A percentile compares a stretch with the other conserved stretches of the same genome.
phyloP scores from a whole-genome alignment of 257 asterid species.

The Misopates orontium region DNA sequence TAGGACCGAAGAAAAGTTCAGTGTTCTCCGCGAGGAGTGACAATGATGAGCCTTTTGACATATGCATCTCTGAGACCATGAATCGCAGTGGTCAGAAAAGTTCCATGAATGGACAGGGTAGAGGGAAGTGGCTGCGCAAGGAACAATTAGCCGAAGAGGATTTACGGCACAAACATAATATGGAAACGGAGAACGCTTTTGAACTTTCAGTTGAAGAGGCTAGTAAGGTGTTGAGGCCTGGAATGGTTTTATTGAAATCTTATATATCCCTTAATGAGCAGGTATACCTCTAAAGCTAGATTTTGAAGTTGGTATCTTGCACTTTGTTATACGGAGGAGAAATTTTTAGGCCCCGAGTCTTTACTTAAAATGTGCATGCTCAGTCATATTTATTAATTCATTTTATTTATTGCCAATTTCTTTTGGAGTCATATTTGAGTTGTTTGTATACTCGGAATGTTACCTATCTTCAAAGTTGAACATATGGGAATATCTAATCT shows the following conservation, averaged over 20 bases:
- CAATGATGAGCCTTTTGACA: conserved; percentile 46
- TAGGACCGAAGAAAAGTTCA: conserved; percentile 3
- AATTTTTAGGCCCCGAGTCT: neutral
- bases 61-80: conserved; percentile 37
- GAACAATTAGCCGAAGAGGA: conserved; percentile 21
- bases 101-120: neutral
- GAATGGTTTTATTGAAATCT: conserved; percentile 60
- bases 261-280: conserved; percentile 47
- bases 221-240: conserved; percentile 54
- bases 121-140: conserved; percentile 3
- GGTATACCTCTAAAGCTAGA: conserved; percentile 32
- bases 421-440: neutral
- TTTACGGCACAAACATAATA: conserved; percentile 15
- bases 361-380: neutral
- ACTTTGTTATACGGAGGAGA: neutral
- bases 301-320: neutral
- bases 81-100: neutral
- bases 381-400: no score
- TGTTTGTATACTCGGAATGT: no score
- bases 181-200: neutral
- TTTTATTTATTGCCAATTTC: neutral
- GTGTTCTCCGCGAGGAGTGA: neutral
- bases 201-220: conserved; percentile 24
- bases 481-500: no score
- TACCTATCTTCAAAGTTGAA: no score